phyloP scores from a whole-genome alignment of 208 protist genomes.

The Kentomonas sorsogonicus region DNA sequence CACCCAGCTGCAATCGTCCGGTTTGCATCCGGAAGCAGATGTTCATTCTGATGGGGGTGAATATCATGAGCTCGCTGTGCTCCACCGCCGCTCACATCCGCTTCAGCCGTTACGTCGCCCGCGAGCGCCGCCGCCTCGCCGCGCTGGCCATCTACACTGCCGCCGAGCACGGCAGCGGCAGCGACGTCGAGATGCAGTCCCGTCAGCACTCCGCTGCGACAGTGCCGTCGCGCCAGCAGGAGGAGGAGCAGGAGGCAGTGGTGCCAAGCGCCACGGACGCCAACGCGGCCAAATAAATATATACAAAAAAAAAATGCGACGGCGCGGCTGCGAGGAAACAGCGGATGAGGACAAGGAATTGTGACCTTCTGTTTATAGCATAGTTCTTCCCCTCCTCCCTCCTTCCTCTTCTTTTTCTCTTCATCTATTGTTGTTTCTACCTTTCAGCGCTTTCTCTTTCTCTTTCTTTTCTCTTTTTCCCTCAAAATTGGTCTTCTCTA shows the following conservation, averaged over 20 bases:
- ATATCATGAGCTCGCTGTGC: slow-evolving; percentile 29
- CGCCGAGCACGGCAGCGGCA: too few species aligned
- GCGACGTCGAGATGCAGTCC: too few species aligned
- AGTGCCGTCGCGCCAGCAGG: too few species aligned
- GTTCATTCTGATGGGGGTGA: slow-evolving; percentile 70
- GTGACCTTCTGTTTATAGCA: neutral
- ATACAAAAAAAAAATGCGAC: too few species aligned
- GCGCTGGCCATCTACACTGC: too few species aligned
- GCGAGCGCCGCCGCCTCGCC: too few species aligned
- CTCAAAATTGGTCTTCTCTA: neutral
- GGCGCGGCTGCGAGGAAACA: too few species aligned
- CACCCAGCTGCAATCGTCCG: slow-evolving; percentile 36
- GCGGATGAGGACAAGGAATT: neutral
- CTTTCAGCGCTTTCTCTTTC: neutral
- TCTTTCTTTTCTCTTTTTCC: neutral
- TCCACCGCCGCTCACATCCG: slow-evolving; percentile 41
- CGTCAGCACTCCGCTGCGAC: too few species aligned
- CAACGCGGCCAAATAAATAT: too few species aligned
- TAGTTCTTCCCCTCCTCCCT: neutral
- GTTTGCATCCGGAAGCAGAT: slow-evolving; percentile 58
- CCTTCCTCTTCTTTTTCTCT: neutral
- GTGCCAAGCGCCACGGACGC: too few species aligned
- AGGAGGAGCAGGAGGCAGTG: too few species aligned
- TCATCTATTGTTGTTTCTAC: neutral
- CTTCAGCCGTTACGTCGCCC: slow-evolving; percentile 42